Evolutionary conservation across 2,329 filamentous ascomycete species (phyloP).

Genomic region (Talaromyces sp.): DNA sequence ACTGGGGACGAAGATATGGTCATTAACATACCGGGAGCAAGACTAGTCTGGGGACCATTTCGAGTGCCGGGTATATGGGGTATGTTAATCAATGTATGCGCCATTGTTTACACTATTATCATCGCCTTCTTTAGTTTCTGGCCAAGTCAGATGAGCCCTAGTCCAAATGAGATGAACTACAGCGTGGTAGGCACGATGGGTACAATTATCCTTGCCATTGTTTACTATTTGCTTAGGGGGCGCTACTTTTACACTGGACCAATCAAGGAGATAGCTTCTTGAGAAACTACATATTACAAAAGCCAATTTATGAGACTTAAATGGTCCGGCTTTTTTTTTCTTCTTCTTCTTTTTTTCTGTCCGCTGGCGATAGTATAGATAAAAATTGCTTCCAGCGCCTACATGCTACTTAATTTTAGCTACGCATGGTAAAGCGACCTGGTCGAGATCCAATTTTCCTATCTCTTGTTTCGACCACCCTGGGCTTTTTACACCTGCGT

Average conservation of each 20-base stretch:
- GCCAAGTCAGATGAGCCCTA: slow-evolving; percentile 43
- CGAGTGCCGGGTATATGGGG: slow-evolving; percentile 37
- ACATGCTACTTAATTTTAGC: too few species aligned
- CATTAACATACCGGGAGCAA: slow-evolving; percentile 30
- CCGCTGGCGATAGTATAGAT: too few species aligned
- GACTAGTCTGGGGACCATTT: slow-evolving; percentile 35
- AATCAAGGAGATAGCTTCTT: slow-evolving; percentile 30
- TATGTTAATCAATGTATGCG: slow-evolving; percentile 47
- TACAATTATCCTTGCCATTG: slow-evolving; percentile 42
- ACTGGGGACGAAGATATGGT: slow-evolving; percentile 19
- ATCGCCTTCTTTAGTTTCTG: slow-evolving; percentile 56
- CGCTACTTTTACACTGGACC: slow-evolving; percentile 39
- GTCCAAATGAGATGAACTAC: slow-evolving; percentile 51
- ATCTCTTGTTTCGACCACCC: too few species aligned
- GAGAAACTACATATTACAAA: background rate
- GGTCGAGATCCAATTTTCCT: too few species aligned
- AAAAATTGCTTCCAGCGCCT: too few species aligned
- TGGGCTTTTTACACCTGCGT: too few species aligned
- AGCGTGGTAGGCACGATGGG: slow-evolving; percentile 46
- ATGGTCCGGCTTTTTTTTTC: too few species aligned
- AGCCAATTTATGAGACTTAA: too few species aligned
- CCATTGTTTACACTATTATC: slow-evolving; percentile 50
- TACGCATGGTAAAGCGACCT: too few species aligned
- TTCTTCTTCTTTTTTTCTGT: too few species aligned
- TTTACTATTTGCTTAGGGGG: slow-evolving; percentile 45